phyloP scores from a whole-genome alignment of 2,329 filamentous ascomycete species.

The Claviceps capensis region DNA sequence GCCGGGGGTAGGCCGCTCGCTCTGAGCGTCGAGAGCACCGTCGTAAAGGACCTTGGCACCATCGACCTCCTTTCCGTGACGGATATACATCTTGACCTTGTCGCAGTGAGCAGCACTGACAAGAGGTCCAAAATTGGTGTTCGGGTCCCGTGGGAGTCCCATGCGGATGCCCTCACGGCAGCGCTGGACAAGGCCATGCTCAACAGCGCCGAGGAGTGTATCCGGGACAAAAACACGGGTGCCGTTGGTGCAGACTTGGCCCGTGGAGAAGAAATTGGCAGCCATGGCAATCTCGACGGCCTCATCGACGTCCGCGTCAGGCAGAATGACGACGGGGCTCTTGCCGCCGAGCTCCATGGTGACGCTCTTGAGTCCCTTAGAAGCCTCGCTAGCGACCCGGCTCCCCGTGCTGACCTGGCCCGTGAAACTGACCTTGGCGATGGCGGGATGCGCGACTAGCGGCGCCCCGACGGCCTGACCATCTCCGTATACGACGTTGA shows the following conservation, averaged over 20 bases:
- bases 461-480: constrained; percentile 60
- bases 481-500: constrained; percentile 74
- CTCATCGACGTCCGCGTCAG: constrained; percentile 62
- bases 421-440: constrained; percentile 83
- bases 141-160: constrained; percentile 56
- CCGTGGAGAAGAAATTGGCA: constrained; percentile 84
- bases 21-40: constrained; percentile 44
- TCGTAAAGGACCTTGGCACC: constrained; percentile 62
- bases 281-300: constrained; percentile 88
- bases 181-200: constrained; percentile 43
- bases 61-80: constrained; percentile 59
- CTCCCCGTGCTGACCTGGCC: constrained; percentile 73
- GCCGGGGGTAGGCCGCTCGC: constrained; percentile 32
- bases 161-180: constrained; percentile 55
- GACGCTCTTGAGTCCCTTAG: constrained; percentile 73
- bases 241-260: constrained; percentile 88
- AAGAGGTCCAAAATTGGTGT: constrained; percentile 74
- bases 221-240: constrained; percentile 73
- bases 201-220: constrained; percentile 51
- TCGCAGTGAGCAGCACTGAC: constrained; percentile 61
- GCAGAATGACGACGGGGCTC: constrained; percentile 65
- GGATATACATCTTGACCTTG: constrained; percentile 68
- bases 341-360: constrained; percentile 91
- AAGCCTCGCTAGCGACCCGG: constrained; percentile 66
- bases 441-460: constrained; percentile 54